phyloP scores from a whole-genome alignment of 2,329 filamentous ascomycete species.

The Colletotrichum sp. region DNA sequence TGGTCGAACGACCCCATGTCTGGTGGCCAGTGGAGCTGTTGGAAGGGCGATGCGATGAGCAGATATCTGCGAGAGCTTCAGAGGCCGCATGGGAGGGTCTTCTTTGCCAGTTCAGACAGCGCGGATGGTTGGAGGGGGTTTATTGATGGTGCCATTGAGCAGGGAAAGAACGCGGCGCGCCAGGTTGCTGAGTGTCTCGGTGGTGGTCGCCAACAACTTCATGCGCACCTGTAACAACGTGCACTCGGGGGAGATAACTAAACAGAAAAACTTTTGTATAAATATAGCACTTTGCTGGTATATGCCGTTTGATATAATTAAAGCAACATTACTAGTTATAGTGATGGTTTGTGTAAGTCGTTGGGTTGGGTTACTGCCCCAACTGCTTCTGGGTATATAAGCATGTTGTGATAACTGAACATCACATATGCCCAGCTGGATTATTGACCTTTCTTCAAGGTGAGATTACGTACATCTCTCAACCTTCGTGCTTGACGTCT shows the following conservation, averaged over 20 bases:
- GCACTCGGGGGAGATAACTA: background rate
- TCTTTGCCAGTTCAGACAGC: background rate
- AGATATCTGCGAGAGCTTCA: background rate
- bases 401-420: background rate
- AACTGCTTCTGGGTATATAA: background rate
- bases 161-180: background rate
- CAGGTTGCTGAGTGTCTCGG: background rate
- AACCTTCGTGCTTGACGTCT: background rate
- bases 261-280: background rate
- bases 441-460: background rate
- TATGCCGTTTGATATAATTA: background rate
- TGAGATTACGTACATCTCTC: background rate
- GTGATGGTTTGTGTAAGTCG: background rate
- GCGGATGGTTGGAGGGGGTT: background rate
- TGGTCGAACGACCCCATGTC: background rate
- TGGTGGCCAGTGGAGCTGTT: background rate
- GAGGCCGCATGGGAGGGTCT: background rate
- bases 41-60: background rate
- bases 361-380: rapidly evolving
- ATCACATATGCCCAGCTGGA: background rate
- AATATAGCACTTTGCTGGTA: background rate
- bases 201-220: background rate
- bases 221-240: background rate
- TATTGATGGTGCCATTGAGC: background rate
- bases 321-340: background rate